Evolutionary conservation across 441 rosid genomes (phyloP).

Genomic region (Pelargonium australe): DNA sequence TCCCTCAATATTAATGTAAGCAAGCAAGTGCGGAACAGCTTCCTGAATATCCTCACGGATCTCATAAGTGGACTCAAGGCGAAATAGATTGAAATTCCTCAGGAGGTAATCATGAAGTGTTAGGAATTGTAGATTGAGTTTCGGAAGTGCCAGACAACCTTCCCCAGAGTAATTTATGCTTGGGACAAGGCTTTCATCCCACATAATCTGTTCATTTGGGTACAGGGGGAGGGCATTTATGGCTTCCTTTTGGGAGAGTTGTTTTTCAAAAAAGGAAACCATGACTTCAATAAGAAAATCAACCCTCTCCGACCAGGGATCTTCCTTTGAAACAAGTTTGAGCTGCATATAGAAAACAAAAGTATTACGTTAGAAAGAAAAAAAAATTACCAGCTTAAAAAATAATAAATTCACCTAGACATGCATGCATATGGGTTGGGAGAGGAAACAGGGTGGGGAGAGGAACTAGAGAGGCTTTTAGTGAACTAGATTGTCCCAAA

Average conservation of each 20-base stretch:
- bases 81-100: conserved; percentile 94
- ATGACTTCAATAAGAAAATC: conserved; percentile 91
- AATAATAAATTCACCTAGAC: neutral
- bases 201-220: conserved; percentile 99
- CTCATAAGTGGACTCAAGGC: conserved; percentile 97
- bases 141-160: conserved; percentile 98
- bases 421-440: neutral
- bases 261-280: conserved; percentile 89
- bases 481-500: neutral
- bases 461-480: neutral
- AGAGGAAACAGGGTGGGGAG: too few species aligned
- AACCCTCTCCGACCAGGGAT: conserved; percentile 82
- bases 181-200: conserved; percentile 98
- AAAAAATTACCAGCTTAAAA: neutral
- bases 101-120: conserved; percentile 96
- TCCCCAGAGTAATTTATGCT: conserved; percentile 98
- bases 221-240: conserved; percentile 96
- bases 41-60: conserved; percentile 99
- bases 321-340: conserved; percentile 70
- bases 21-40: conserved; percentile 93
- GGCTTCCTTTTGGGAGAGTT: conserved; percentile 94
- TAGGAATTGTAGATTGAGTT: conserved; percentile 90
- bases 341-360: conserved; percentile 47
- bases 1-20: conserved; percentile 81
- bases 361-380: conserved; percentile 3